Conservation (phyloP, 2,329 filamentous ascomycete species). For the Aspergillus vadensis region DNA sequence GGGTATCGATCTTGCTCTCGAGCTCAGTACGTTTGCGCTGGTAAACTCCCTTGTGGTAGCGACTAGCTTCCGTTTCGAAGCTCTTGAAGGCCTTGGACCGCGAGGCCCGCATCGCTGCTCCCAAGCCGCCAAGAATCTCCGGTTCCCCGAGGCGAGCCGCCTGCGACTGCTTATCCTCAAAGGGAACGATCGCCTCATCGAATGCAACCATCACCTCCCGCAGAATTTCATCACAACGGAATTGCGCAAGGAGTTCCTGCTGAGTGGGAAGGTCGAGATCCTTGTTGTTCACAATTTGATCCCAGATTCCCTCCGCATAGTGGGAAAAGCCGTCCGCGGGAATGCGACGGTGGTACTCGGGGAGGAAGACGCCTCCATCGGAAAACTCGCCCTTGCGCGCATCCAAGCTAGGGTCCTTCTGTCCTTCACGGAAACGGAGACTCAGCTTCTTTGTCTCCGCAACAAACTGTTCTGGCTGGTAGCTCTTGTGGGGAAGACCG, state of each 20-base stretch:
- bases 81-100: slow-evolving; percentile 72
- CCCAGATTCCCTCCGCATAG: slow-evolving; percentile 94
- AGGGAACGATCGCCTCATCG: slow-evolving; percentile 75
- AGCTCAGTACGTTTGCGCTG: slow-evolving; percentile 81
- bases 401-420: slow-evolving; percentile 66
- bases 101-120: slow-evolving; percentile 69
- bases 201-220: slow-evolving; percentile 84
- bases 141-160: slow-evolving; percentile 71
- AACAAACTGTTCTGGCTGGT: slow-evolving; percentile 89
- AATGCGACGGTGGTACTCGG: slow-evolving; percentile 93
- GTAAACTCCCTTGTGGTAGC: slow-evolving; percentile 97
- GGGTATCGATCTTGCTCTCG: slow-evolving; percentile 80
- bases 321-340: slow-evolving; percentile 95
- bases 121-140: slow-evolving; percentile 72
- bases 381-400: slow-evolving; percentile 68
- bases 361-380: slow-evolving; percentile 79
- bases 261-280: slow-evolving; percentile 95
- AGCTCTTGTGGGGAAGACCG: slow-evolving; percentile 91
- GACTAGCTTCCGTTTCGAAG: slow-evolving; percentile 88
- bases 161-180: slow-evolving; percentile 84
- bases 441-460: slow-evolving; percentile 78
- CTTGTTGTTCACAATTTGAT: slow-evolving; percentile 98
- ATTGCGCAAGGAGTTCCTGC: slow-evolving; percentile 94
- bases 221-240: slow-evolving; percentile 95
- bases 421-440: slow-evolving; percentile 78